Evolutionary conservation across 2,329 filamentous ascomycete species (phyloP).

Genomic region (Geoglossum cookeanum): DNA sequence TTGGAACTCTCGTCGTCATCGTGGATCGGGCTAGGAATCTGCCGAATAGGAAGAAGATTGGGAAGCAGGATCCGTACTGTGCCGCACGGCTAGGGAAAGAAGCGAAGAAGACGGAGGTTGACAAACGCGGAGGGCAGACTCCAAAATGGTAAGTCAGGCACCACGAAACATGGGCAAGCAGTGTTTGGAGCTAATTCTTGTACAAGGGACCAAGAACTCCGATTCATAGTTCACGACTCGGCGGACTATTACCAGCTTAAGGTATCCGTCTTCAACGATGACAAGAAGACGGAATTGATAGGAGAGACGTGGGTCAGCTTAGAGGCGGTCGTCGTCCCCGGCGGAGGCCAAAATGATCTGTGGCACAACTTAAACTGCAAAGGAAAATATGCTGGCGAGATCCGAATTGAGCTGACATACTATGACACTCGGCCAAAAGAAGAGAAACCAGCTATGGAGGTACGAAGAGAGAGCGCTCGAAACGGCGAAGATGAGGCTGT

Average conservation of each 20-base stretch:
- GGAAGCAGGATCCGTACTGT: constrained; percentile 96
- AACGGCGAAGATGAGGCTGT: constrained; percentile 8
- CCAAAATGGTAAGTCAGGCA: constrained; percentile 59
- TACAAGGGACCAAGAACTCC: constrained; percentile 83
- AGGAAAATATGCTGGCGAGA: constrained; percentile 89
- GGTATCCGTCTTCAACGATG: constrained; percentile 91
- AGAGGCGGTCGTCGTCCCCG: constrained; percentile 57
- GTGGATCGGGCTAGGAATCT: constrained; percentile 93
- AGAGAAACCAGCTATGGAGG: constrained; percentile 39
- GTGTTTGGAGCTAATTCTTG: not conserved
- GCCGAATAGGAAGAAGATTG: constrained; percentile 90
- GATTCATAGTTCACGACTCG: constrained; percentile 90
- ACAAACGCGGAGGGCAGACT: constrained; percentile 85
- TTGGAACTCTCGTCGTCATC: constrained; percentile 81
- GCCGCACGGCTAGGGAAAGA: constrained; percentile 87
- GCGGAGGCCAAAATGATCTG: constrained; percentile 81
- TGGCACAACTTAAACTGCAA: constrained; percentile 81
- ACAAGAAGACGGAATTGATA: constrained; percentile 93
- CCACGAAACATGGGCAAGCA: constrained; percentile 5
- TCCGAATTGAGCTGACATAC: constrained; percentile 87
- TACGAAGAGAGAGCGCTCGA: constrained; percentile 9
- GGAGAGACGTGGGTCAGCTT: constrained; percentile 85
- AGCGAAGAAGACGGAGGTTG: constrained; percentile 90
- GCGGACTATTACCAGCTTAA: constrained; percentile 93
- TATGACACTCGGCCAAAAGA: constrained; percentile 84